Percentiles rank a stretch among this genome's conserved stretches.
Conservation (phyloP, 2,329 filamentous ascomycete genomes). For the Diplodia seriata region DNA sequence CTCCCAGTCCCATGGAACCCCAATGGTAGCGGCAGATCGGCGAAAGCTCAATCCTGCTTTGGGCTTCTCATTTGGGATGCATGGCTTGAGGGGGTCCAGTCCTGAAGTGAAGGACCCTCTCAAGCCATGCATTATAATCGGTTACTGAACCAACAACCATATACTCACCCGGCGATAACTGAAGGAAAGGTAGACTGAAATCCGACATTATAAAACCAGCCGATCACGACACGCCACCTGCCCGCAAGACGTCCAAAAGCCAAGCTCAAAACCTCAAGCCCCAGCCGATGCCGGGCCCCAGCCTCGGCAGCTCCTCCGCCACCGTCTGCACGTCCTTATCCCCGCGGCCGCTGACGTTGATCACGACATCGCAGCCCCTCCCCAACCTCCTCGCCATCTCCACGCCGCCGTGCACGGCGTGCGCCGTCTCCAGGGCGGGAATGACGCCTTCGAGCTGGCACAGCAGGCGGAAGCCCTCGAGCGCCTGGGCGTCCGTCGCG, state of each 20-base stretch:
- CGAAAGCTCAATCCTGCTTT: background rate
- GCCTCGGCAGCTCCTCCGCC: constrained; percentile 85
- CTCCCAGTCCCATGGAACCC: background rate
- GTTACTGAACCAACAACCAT: too few species aligned
- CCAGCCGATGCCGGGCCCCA: constrained; percentile 86
- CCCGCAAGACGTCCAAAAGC: too few species aligned
- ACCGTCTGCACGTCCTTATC: constrained; percentile 99
- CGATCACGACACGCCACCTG: too few species aligned
- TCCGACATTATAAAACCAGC: too few species aligned
- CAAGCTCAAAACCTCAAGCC: constrained; percentile 58
- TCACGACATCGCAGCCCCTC: constrained; percentile 86
- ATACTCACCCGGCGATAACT: too few species aligned
- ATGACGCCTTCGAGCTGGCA: constrained; percentile 97
- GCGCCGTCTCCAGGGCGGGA: constrained; percentile 89
- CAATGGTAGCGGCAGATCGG: background rate
- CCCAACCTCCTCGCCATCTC: constrained; percentile 91
- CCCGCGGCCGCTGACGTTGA: constrained; percentile 89
- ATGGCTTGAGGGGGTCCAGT: background rate
- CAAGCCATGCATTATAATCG: background rate
- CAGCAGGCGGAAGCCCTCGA: constrained; percentile 83
- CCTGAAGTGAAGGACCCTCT: background rate
- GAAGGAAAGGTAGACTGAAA: too few species aligned
- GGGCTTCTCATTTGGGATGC: too few species aligned
- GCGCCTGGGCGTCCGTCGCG: constrained; percentile 89
- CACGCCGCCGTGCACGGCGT: constrained; percentile 87